phyloP scores from a whole-genome alignment of 495 filamentous ascomycete species.

The Hamigera avellanea region DNA sequence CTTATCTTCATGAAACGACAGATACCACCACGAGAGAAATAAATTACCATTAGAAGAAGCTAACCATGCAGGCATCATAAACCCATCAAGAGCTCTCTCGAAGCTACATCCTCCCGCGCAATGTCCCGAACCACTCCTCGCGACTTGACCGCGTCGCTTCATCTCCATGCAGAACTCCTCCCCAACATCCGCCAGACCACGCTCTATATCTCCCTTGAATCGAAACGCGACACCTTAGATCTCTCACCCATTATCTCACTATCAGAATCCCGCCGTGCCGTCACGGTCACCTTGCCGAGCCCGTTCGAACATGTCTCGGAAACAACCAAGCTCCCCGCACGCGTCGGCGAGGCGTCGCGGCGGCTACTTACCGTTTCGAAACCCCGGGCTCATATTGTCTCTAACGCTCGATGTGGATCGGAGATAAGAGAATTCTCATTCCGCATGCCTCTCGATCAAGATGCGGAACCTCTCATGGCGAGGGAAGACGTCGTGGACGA shows the following conservation, averaged over 20 bases:
- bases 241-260: constrained; percentile 19
- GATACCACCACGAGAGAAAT: no score
- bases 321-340: constrained; percentile 54
- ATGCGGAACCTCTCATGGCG: constrained; percentile 13
- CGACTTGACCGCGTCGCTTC: constrained; percentile 9
- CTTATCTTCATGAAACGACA: no score
- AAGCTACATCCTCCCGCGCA: no score
- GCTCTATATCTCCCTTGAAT: constrained; percentile 45
- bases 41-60: no score
- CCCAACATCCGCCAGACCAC: constrained; percentile 78
- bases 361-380: constrained; percentile 5
- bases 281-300: constrained; percentile 26
- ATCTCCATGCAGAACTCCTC: constrained; percentile 78
- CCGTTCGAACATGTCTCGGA: constrained; percentile 35
- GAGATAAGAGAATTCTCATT: constrained; percentile 38
- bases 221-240: constrained; percentile 1
- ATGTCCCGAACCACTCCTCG: no score
- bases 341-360: constrained; percentile 30
- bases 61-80: no score
- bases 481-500: constrained; percentile 23
- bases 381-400: neutral
- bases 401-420: neutral
- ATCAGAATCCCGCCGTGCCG: constrained; percentile 28
- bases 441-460: constrained; percentile 51
- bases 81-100: no score